phyloP scores from a whole-genome alignment of 257 asterid species.

The Salvia miltiorrhiza region DNA sequence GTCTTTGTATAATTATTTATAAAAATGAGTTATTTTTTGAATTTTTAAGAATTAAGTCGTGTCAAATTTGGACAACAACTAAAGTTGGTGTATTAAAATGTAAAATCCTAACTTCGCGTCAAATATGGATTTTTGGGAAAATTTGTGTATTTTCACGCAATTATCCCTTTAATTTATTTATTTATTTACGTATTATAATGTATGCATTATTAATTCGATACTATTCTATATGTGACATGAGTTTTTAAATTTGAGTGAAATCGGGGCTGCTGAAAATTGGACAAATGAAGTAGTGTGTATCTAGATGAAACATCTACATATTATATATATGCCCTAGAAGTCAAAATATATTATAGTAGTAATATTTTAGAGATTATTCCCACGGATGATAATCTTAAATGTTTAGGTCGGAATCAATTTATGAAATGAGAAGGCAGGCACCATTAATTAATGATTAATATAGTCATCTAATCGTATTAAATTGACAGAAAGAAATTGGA shows the following conservation, averaged over 20 bases:
- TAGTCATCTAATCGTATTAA: background rate
- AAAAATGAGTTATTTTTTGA: no score
- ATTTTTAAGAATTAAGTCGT: no score
- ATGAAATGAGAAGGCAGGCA: background rate
- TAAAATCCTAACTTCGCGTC: no score
- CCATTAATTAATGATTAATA: background rate
- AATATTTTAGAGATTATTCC: background rate
- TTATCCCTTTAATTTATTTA: no score
- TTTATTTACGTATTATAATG: background rate
- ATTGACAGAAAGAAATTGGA: background rate
- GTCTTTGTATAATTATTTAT: no score
- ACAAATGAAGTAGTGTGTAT: background rate
- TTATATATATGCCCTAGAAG: background rate
- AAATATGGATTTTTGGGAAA: no score
- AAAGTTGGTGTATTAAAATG: no score
- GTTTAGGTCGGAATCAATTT: background rate
- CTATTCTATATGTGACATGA: background rate
- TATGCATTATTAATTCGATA: background rate
- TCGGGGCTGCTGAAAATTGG: background rate
- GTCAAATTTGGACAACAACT: no score
- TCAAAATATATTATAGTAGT: no score
- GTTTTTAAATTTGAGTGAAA: background rate
- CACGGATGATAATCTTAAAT: conserved; percentile 14
- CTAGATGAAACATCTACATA: background rate
- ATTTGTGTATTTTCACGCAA: no score